Evolutionary conservation across 2,329 filamentous ascomycete genomes (phyloP).

Genomic region (Fusarium heterosporum): DNA sequence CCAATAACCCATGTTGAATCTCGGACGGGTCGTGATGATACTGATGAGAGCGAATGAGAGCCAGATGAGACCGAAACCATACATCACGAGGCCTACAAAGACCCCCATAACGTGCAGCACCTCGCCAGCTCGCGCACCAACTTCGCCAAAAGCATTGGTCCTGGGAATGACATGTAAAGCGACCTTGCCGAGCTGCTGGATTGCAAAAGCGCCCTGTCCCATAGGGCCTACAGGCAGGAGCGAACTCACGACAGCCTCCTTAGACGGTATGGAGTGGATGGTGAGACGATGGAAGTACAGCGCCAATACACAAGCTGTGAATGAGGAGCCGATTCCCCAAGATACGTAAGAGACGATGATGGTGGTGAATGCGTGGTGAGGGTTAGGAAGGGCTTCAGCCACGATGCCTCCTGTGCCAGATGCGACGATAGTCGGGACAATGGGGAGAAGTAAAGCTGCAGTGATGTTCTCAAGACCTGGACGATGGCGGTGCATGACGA

Average conservation of each 20-base stretch:
- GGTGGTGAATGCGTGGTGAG: constrained; percentile 68
- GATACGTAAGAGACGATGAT: constrained; percentile 74
- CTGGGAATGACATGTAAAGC: constrained; percentile 56
- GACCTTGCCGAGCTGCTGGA: constrained; percentile 63
- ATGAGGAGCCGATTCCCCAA: constrained; percentile 71
- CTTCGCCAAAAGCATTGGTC: constrained; percentile 59
- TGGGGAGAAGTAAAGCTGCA: constrained; percentile 73
- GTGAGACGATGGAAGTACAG: constrained; percentile 78
- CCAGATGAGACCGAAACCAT: constrained; percentile 60
- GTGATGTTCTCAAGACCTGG: constrained; percentile 69
- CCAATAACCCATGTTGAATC: constrained; percentile 63
- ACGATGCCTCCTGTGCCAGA: constrained; percentile 73
- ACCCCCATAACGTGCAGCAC: constrained; percentile 70
- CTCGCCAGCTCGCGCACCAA: constrained; percentile 52
- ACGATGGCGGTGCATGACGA: constrained; percentile 62
- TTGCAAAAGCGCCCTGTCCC: constrained; percentile 73
- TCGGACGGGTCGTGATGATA: constrained; percentile 55
- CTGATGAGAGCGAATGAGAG: constrained; percentile 58
- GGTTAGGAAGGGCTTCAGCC: constrained; percentile 68
- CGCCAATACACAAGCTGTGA: constrained; percentile 72
- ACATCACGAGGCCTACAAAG: constrained; percentile 57
- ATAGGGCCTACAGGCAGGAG: constrained; percentile 76
- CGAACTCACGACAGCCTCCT: constrained; percentile 74
- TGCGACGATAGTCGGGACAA: constrained; percentile 74
- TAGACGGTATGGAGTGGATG: constrained; percentile 72